phyloP scores from a whole-genome alignment of 768 basidiomycete genomes.

The Podaxis sp. region DNA sequence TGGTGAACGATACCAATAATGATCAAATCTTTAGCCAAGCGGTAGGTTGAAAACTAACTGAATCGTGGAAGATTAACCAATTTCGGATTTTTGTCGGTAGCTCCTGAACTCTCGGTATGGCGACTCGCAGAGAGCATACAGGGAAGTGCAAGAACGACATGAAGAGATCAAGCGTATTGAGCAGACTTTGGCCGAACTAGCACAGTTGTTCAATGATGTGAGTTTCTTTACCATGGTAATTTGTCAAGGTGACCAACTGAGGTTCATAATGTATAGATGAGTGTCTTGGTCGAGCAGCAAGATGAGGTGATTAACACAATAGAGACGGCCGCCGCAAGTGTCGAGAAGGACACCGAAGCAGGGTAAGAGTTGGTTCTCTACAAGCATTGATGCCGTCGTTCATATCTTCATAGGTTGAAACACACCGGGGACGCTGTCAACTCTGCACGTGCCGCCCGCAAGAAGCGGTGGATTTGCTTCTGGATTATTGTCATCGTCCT shows the following conservation, averaged over 20 bases:
- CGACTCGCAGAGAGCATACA: slow-evolving; percentile 85
- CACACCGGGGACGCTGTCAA: slow-evolving; percentile 86
- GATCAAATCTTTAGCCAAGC: slow-evolving; percentile 91
- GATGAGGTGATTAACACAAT: slow-evolving; percentile 84
- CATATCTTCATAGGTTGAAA: slow-evolving; percentile 48
- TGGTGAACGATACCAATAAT: slow-evolving; percentile 80
- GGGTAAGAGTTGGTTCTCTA: slow-evolving; percentile 52
- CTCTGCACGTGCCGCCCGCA: slow-evolving; percentile 85
- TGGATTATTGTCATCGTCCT: slow-evolving; percentile 64
- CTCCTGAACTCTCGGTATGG: slow-evolving; percentile 85
- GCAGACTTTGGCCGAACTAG: slow-evolving; percentile 87
- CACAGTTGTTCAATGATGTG: slow-evolving; percentile 94
- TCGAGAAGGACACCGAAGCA: slow-evolving; percentile 81
- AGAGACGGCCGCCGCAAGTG: slow-evolving; percentile 69
- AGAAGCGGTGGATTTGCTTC: slow-evolving; percentile 98
- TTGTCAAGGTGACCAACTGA: neutral
- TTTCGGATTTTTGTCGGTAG: slow-evolving; percentile 35
- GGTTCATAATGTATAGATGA: slow-evolving; percentile 63
- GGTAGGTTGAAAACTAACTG: slow-evolving; percentile 36
- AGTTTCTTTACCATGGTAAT: slow-evolving; percentile 22
- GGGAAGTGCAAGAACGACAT: slow-evolving; percentile 96
- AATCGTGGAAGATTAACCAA: neutral
- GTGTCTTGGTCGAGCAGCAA: slow-evolving; percentile 91
- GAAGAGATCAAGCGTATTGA: slow-evolving; percentile 96
- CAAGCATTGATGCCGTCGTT: slow-evolving; percentile 12